phyloP scores from a whole-genome alignment of 2,329 filamentous ascomycete genomes.

The Claviceps spartinae region DNA sequence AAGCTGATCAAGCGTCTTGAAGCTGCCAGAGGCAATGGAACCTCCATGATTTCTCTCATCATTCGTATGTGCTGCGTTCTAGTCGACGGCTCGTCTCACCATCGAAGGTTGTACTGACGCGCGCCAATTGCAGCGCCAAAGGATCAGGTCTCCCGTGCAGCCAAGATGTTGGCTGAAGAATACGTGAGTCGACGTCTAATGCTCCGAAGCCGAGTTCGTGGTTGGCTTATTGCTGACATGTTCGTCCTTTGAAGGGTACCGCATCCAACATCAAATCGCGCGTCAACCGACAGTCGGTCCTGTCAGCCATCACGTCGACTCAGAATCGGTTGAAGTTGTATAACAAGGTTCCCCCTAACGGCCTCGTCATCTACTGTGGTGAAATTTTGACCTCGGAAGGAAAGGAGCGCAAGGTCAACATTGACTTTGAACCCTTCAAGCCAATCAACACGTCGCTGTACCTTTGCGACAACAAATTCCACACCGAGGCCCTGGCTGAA shows the following conservation, averaged over 20 bases:
- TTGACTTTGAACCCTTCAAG: constrained; percentile 99
- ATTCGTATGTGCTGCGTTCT: constrained; percentile 55
- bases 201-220: background rate
- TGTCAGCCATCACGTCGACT: constrained; percentile 96
- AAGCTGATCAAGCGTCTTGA: constrained; percentile 99
- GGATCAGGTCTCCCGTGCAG: constrained; percentile 88
- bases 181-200: constrained; percentile 47
- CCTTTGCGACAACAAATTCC: constrained; percentile 99
- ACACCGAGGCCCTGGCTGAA: constrained; percentile 93
- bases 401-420: constrained; percentile 99
- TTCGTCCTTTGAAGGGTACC: constrained; percentile 53
- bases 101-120: constrained; percentile 2
- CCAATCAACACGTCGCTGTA: constrained; percentile 99
- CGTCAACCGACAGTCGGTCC: constrained; percentile 94
- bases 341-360: constrained; percentile 96
- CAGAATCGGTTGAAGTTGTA: constrained; percentile 98
- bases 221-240: constrained; percentile 12
- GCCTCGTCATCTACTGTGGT: constrained; percentile 96
- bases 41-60: constrained; percentile 98
- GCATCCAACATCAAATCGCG: constrained; percentile 99
- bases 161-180: constrained; percentile 99
- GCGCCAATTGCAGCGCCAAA: constrained; percentile 57
- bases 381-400: constrained; percentile 99
- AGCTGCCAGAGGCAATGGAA: constrained; percentile 93
- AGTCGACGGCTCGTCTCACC: background rate